Evolutionary conservation across 2,329 filamentous ascomycete genomes (phyloP).

Genomic region (Claviceps digitariae): DNA sequence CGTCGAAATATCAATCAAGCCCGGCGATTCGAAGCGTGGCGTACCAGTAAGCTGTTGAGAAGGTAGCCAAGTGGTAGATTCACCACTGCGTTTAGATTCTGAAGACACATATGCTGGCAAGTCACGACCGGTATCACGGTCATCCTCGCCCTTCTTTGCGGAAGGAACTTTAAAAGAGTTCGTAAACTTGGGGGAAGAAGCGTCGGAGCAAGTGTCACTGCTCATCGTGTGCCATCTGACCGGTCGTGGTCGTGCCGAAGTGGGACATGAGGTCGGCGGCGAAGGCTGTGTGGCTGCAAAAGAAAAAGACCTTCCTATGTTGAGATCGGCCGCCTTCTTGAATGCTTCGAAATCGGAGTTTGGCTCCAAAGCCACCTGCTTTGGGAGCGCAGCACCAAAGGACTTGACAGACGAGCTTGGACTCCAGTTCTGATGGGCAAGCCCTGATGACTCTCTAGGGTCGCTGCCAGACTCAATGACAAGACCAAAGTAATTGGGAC

Average conservation of each 20-base stretch:
- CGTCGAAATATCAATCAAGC: constrained; percentile 15
- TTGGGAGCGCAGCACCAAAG: constrained; percentile 54
- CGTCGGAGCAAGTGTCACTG: constrained; percentile 27
- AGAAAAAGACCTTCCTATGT: constrained; percentile 31
- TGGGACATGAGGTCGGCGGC: constrained; percentile 17
- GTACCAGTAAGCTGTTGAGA: constrained; percentile 23
- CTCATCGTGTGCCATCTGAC: constrained; percentile 35
- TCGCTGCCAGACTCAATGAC: constrained; percentile 48
- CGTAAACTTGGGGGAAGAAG: constrained; percentile 14
- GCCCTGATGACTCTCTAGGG: constrained; percentile 46
- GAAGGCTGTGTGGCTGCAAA: constrained; percentile 34
- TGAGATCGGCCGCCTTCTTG: constrained; percentile 55
- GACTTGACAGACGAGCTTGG: constrained; percentile 57
- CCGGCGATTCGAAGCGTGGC: constrained; percentile 28
- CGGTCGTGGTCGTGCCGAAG: constrained; percentile 27
- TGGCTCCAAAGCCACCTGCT: constrained; percentile 56
- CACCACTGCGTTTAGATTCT: constrained; percentile 39
- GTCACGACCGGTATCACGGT: constrained; percentile 33
- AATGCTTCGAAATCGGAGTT: constrained; percentile 79
- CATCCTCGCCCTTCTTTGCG: constrained; percentile 27
- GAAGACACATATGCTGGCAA: constrained; percentile 38
- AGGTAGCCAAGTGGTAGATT: constrained; percentile 28
- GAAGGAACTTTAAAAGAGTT: constrained; percentile 11
- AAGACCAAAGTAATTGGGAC: constrained; percentile 82
- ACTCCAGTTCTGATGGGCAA: constrained; percentile 62